Base-by-base conservation (phyloP, 495 filamentous ascomycete genomes). In the Talaromyces proteolyticus region DNA sequence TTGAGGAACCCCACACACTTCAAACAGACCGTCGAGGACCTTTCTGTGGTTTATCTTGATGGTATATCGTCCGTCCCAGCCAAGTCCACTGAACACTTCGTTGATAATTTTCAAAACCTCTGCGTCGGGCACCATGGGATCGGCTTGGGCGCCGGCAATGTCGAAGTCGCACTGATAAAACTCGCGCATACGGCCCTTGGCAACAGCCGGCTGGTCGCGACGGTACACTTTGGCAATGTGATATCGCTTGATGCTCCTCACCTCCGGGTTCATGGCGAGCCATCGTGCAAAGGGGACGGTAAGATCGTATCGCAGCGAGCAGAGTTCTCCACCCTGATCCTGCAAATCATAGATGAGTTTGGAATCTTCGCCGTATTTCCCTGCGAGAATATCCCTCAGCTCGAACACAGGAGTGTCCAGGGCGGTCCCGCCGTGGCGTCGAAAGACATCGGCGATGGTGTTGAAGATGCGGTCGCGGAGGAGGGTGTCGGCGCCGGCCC, bases 101-200 rank as follows among this genome's bases (percentile, higher is more conserved):
- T 75, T 83, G 18, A 88, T 79, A 52, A 96, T 90, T 38, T 85
- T 71, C 51, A 97, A 66, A 47, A 95, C 85, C 72, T 96, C 92
- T n/a, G 92, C 89, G 66, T 96, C 92, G 41, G 92, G 89, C 19
- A 96, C 74, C 92, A 97, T 96, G n/a, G 86, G 64, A 59, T 96
- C 92, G 65, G 89, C 94, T 14, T 51, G 43, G 25, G 72, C 66
- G 52, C 91, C 92, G 20, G 92, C 92, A 70, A 96, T 90, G 65
- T 97, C 92, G 62, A 96, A 95, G 68, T 97, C 92, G 68, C 91
- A 96, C 73, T 97, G 92, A 67, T 94, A 95, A 68, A 98, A 96
- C 67, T 98, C 92, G 52, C 93, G 79, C 87, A 96, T 92, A 5
- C 89, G 80, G 44, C 93, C 93, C 63, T 91, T 91, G 46, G 80